Conservation (phyloP, 2,329 filamentous ascomycete species). For the Epichloe sylvatica region DNA sequence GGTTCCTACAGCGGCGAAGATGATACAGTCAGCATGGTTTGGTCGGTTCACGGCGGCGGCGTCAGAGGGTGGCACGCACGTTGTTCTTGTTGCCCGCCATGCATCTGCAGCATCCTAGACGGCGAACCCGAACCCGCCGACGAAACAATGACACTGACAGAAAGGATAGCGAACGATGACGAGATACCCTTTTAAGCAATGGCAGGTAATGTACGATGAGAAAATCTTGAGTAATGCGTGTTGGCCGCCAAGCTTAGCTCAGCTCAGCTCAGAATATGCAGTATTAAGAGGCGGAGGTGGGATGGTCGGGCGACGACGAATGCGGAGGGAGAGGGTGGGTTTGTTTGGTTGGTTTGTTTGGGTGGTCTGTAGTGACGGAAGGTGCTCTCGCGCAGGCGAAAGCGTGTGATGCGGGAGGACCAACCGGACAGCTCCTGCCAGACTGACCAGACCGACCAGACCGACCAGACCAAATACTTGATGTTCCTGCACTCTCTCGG, state of each 20-base stretch:
- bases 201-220: background rate
- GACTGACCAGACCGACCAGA: no score
- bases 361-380: background rate
- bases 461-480: no score
- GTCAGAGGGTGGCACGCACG: slow-evolving; percentile 16
- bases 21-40: slow-evolving; percentile 9
- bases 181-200: background rate
- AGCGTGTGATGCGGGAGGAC: no score
- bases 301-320: slow-evolving; percentile 1
- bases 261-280: background rate
- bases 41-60: background rate
- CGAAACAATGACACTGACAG: slow-evolving; percentile 4
- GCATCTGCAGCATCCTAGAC: slow-evolving; percentile 30
- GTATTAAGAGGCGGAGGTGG: background rate
- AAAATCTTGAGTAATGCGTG: background rate
- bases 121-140: slow-evolving; percentile 11
- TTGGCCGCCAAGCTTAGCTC: slow-evolving; percentile 1
- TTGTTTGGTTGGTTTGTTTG: background rate
- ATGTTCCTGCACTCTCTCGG: no score
- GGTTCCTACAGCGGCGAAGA: slow-evolving; percentile 15
- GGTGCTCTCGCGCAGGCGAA: background rate
- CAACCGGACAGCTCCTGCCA: no score
- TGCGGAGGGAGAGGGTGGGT: background rate
- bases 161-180: slow-evolving; percentile 11
- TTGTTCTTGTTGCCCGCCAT: slow-evolving; percentile 28